Conservation (phyloP, 2,329 filamentous ascomycete species). For the Hawksworthiomyces lignivorus region DNA sequence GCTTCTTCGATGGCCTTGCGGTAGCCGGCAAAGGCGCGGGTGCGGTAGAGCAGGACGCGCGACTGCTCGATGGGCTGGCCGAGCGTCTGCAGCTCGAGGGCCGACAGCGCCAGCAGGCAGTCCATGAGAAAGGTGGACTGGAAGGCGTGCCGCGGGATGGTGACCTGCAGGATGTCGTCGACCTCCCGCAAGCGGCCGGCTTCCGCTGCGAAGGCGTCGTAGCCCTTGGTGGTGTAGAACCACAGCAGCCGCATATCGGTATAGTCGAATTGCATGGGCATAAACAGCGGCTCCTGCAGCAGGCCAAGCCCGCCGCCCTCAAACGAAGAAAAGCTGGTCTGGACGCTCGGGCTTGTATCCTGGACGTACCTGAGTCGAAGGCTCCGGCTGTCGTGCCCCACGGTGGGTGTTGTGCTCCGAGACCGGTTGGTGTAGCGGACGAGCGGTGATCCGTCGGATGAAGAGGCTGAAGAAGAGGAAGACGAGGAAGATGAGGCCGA, state of each 20-base stretch:
- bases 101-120: conserved; percentile 43
- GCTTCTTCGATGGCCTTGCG: conserved; percentile 41
- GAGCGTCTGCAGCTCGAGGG: conserved; percentile 39
- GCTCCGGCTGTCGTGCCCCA: no score
- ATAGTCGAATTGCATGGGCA: conserved; percentile 26
- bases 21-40: conserved; percentile 43
- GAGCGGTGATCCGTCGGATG: background rate
- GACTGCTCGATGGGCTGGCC: conserved; percentile 26
- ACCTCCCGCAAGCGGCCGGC: conserved; percentile 26
- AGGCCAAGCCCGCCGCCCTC: conserved; percentile 20
- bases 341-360: background rate
- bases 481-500: background rate
- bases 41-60: conserved; percentile 37
- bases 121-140: conserved; percentile 48
- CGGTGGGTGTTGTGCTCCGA: no score
- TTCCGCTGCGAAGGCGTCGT: conserved; percentile 36
- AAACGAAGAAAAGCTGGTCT: background rate
- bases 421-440: background rate
- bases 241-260: conserved; percentile 47
- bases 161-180: conserved; percentile 37
- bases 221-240: conserved; percentile 44
- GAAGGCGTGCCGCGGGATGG: conserved; percentile 43
- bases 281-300: conserved; percentile 27
- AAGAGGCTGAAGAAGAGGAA: conserved; percentile 6
- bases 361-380: no score